phyloP scores from a whole-genome alignment of 176 grass and related monocot genomes.

The Aegilops speltoides region DNA sequence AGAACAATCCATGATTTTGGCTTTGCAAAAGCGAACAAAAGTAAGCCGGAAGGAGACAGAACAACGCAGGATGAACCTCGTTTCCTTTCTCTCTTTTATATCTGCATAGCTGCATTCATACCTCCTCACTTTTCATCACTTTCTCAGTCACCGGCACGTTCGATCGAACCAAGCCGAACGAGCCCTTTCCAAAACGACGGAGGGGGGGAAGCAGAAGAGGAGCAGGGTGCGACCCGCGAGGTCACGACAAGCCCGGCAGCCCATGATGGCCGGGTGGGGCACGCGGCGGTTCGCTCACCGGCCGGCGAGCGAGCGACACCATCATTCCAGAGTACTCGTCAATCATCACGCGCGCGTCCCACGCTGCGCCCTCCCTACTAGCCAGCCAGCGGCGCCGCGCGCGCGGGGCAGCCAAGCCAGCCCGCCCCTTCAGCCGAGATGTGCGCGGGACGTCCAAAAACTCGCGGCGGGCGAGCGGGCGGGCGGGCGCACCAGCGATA shows the following conservation, averaged over 20 bases:
- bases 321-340: conserved; percentile 36
- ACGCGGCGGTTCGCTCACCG: conserved; percentile 30
- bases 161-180: not conserved
- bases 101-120: not conserved
- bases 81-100: not conserved
- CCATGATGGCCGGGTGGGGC: not conserved
- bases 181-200: not conserved
- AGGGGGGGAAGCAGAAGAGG: not conserved
- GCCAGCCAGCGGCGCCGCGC: not conserved
- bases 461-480: not conserved
- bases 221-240: not conserved
- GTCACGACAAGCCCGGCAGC: not conserved
- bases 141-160: not conserved
- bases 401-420: too few species aligned
- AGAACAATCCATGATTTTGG: not conserved
- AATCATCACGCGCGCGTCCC: conserved; percentile 27
- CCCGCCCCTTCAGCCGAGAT: not conserved
- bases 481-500: not conserved
- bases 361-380: not conserved
- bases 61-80: not conserved
- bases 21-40: conserved; percentile 12
- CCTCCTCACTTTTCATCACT: not conserved
- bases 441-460: not conserved
- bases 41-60: not conserved
- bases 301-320: conserved; percentile 30